Evolutionary conservation across 805 yeast species (phyloP).

Genomic region (Suhomyces canberraensis): DNA sequence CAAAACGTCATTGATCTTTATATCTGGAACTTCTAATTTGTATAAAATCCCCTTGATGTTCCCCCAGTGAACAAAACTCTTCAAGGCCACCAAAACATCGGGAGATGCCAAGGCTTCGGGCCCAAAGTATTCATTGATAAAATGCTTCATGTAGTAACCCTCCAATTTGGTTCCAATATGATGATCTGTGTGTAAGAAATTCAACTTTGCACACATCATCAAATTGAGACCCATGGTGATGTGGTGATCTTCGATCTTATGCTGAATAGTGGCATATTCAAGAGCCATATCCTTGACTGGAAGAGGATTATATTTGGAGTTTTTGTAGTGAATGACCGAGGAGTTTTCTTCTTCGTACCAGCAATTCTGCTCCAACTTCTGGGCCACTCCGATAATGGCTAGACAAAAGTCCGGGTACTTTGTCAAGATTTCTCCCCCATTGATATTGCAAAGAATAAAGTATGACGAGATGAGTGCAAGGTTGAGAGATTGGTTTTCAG

Average conservation of each 20-base stretch:
- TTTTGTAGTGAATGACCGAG: constrained; percentile 35
- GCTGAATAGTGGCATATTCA: constrained; percentile 20
- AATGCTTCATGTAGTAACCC: constrained; percentile 40
- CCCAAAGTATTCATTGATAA: constrained; percentile 40
- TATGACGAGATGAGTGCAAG: constrained; percentile 43
- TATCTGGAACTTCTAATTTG: constrained; percentile 37
- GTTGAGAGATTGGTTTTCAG: constrained; percentile 24
- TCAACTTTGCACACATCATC: constrained; percentile 45
- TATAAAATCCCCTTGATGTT: constrained; percentile 46
- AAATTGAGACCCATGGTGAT: constrained; percentile 41
- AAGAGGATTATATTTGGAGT: constrained; percentile 32
- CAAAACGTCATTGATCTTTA: constrained; percentile 31
- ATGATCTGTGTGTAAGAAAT: constrained; percentile 56
- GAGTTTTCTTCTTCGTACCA: constrained; percentile 50
- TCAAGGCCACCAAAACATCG: constrained; percentile 45
- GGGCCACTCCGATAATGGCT: constrained; percentile 47
- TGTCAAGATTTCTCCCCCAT: constrained; percentile 34
- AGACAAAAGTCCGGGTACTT: constrained; percentile 43
- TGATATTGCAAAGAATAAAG: constrained; percentile 35
- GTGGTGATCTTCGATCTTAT: constrained; percentile 29
- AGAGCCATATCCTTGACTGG: constrained; percentile 29
- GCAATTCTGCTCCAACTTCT: constrained; percentile 44
- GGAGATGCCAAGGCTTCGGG: constrained; percentile 34
- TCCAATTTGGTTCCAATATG: constrained; percentile 50
- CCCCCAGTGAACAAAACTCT: constrained; percentile 56